Conservation (phyloP, 2,329 filamentous ascomycete species). For the Diaporthe citri region DNA sequence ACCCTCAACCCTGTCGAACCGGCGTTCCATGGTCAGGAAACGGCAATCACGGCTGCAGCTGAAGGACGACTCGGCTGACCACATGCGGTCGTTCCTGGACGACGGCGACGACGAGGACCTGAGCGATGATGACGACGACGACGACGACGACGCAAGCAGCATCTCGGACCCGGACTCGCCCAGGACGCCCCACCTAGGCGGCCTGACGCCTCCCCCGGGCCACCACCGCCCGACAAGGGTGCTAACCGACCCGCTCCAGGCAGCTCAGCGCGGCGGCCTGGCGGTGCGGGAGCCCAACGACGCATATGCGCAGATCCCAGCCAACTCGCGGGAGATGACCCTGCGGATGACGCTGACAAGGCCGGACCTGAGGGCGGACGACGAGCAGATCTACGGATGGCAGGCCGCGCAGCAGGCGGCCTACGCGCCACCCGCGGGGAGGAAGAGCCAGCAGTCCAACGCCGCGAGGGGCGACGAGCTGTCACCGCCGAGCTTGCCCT, state of each 20-base stretch:
- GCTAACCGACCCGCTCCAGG: constrained; percentile 45
- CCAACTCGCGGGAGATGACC: constrained; percentile 85
- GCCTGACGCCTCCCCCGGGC: constrained; percentile 43
- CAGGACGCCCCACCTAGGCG: constrained; percentile 65
- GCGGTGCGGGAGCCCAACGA: constrained; percentile 36
- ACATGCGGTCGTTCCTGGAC: constrained; percentile 68
- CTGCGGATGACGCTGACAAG: constrained; percentile 94
- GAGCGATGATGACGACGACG: constrained; percentile 44
- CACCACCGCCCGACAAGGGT: constrained; percentile 47
- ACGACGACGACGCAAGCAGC: constrained; percentile 69
- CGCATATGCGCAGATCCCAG: constrained; percentile 45
- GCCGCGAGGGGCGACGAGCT: constrained; percentile 24
- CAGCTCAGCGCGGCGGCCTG: not conserved
- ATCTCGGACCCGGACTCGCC: constrained; percentile 71
- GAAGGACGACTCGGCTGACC: constrained; percentile 57
- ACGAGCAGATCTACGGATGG: constrained; percentile 80
- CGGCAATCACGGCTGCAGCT: constrained; percentile 46
- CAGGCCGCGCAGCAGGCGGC: constrained; percentile 55
- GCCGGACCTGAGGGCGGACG: constrained; percentile 83
- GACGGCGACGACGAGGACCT: constrained; percentile 55
- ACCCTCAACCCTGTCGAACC: constrained; percentile 47
- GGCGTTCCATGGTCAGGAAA: constrained; percentile 45
- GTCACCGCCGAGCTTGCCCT: not conserved
- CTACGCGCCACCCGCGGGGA: constrained; percentile 53
- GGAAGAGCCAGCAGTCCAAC: constrained; percentile 63